Conservation (phyloP, 805 yeast genomes). For the Kodamaea neixiangensis region DNA sequence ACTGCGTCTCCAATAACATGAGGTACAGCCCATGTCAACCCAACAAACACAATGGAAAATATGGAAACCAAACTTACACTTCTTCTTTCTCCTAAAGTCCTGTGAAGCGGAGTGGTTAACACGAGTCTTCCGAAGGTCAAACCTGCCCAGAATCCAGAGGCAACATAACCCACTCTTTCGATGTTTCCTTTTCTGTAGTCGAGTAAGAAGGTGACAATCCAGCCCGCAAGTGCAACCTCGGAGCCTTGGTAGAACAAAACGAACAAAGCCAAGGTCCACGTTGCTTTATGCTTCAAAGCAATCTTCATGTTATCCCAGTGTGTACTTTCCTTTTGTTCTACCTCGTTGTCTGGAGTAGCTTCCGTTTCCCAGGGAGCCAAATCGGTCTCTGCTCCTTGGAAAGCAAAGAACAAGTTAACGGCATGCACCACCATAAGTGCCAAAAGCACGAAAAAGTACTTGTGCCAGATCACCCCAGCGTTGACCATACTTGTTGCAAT, state of each 20-base stretch:
- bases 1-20: conserved; percentile 47
- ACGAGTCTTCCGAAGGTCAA: conserved; percentile 62
- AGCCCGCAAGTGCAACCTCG: conserved; percentile 69
- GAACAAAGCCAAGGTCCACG: conserved; percentile 54
- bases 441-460: conserved; percentile 50
- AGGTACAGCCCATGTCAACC: conserved; percentile 52
- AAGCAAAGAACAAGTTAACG: conserved; percentile 41
- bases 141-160: conserved; percentile 75
- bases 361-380: conserved; percentile 33
- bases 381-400: conserved; percentile 51
- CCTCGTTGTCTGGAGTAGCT: not conserved
- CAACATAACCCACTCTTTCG: conserved; percentile 56
- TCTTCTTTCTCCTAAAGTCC: conserved; percentile 46
- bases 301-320: conserved; percentile 30
- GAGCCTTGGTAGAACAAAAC: conserved; percentile 67
- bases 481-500: conserved; percentile 57
- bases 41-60: conserved; percentile 37
- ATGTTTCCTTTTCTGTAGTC: conserved; percentile 52
- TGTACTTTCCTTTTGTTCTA: conserved; percentile 7
- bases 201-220: conserved; percentile 66
- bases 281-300: conserved; percentile 41
- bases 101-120: conserved; percentile 44
- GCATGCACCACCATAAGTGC: conserved; percentile 38
- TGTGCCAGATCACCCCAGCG: conserved; percentile 54
- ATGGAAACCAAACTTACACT: conserved; percentile 38